Evolutionary conservation across 306 rosid species (phyloP).

Genomic region (Alnus rubra): DNA sequence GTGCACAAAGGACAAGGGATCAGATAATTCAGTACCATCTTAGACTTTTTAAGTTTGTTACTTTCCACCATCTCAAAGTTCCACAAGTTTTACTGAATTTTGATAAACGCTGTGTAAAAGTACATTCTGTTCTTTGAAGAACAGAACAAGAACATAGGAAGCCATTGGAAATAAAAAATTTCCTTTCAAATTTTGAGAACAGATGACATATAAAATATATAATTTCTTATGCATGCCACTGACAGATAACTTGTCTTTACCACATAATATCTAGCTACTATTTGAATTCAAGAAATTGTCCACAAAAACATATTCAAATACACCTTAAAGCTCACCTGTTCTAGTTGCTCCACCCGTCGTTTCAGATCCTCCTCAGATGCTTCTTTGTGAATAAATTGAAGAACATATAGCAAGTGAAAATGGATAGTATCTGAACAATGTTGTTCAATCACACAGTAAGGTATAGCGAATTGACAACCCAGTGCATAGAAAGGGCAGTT

Average conservation of each 20-base stretch:
- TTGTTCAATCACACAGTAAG: constrained; percentile 50
- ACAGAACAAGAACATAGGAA: neutral
- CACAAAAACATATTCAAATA: neutral
- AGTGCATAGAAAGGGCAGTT: constrained; percentile 75
- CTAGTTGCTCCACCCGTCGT: constrained; percentile 51
- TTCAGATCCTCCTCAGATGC: constrained; percentile 54
- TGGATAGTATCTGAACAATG: constrained; percentile 51
- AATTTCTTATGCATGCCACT: neutral
- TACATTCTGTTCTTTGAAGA: neutral
- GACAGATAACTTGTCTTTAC: neutral
- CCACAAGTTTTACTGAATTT: neutral
- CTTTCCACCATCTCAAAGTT: neutral
- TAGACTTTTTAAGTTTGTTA: constrained; percentile 2
- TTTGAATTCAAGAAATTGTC: neutral
- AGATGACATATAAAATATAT: neutral
- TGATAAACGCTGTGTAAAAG: neutral
- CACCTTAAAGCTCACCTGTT: constrained; percentile 45
- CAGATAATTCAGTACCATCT: neutral
- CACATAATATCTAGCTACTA: neutral
- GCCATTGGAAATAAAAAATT: neutral
- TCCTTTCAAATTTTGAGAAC: neutral
- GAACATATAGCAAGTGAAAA: constrained; percentile 58
- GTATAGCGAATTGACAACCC: constrained; percentile 67
- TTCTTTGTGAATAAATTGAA: constrained; percentile 58
- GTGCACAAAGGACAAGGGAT: neutral